Conservation (phyloP, 2,329 filamentous ascomycete genomes). For the Thermoascus crustaceus region DNA sequence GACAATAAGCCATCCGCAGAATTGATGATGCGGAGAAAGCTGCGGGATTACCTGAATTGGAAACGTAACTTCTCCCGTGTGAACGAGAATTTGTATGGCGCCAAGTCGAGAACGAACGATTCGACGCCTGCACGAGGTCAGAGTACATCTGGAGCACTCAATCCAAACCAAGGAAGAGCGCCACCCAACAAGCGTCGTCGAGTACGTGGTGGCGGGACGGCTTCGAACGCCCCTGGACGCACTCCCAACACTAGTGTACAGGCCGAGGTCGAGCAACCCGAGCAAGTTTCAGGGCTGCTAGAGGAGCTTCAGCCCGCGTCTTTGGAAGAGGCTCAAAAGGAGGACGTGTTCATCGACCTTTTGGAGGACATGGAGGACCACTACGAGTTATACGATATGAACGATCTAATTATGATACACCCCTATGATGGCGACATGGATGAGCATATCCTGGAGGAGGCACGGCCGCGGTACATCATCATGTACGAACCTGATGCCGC, state of each 20-base stretch:
- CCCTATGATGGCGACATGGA: conserved; percentile 94
- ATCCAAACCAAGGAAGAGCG: conserved; percentile 49
- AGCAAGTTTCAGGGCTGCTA: conserved; percentile 73
- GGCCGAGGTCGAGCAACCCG: conserved; percentile 67
- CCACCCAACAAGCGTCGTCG: conserved; percentile 81
- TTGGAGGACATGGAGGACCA: conserved; percentile 87
- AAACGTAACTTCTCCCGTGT: conserved; percentile 83
- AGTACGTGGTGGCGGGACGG: conserved; percentile 66
- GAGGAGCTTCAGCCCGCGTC: conserved; percentile 76
- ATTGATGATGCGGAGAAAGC: conserved; percentile 82
- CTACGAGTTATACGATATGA: conserved; percentile 85
- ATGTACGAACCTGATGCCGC: conserved; percentile 97
- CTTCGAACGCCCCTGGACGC: conserved; percentile 51
- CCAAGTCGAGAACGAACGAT: conserved; percentile 18
- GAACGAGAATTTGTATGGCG: conserved; percentile 44
- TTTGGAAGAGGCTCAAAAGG: conserved; percentile 64
- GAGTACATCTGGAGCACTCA: conserved; percentile 13
- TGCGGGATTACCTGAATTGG: conserved; percentile 84
- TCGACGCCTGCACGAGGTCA: conserved; percentile 14
- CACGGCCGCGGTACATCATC: conserved; percentile 87
- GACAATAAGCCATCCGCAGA: conserved; percentile 59
- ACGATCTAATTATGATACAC: conserved; percentile 79
- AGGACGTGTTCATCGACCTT: conserved; percentile 61
- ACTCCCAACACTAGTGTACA: conserved; percentile 66
- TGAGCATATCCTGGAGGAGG: conserved; percentile 90